Percentiles rank a stretch among this genome's conserved stretches.
Evolutionary conservation across 2,329 filamentous ascomycete genomes (phyloP).

Genomic region (Emergomyces orientalis): DNA sequence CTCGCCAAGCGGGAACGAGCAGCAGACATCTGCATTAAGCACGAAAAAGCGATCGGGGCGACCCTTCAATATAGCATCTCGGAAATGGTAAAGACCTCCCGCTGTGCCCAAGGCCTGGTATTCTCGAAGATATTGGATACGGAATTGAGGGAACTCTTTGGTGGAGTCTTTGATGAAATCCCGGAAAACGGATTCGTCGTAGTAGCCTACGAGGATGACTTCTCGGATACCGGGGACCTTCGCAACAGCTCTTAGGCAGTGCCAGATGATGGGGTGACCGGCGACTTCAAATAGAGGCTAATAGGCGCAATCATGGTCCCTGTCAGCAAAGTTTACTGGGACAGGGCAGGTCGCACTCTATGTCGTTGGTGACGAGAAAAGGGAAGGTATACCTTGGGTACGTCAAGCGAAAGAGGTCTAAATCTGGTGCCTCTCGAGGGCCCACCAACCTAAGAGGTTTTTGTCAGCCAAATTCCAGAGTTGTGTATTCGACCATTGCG

Average conservation of each 20-base stretch:
- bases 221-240: conserved; percentile 90
- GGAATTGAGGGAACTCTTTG: conserved; percentile 74
- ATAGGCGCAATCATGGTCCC: not conserved
- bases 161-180: conserved; percentile 93
- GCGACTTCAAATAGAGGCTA: conserved; percentile 97
- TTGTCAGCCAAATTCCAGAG: conserved; percentile 23
- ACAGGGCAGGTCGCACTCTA: not conserved
- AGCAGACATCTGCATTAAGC: conserved; percentile 96
- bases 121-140: conserved; percentile 92
- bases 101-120: conserved; percentile 94
- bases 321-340: not conserved
- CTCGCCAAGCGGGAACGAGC: conserved; percentile 89
- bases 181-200: conserved; percentile 92
- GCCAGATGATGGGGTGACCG: conserved; percentile 95
- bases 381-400: conserved; percentile 65
- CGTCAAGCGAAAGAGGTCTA: conserved; percentile 85
- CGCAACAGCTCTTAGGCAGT: conserved; percentile 85
- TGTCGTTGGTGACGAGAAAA: conserved; percentile 1
- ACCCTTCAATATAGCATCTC: conserved; percentile 95
- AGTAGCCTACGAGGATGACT: conserved; percentile 97
- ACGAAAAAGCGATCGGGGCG: conserved; percentile 93
- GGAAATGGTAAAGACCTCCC: conserved; percentile 96
- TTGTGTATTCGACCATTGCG: conserved; percentile 18
- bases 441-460: conserved; percentile 65
- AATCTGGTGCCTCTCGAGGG: conserved; percentile 94